Base-by-base conservation (phyloP, 1,139 yeast species). In the Debaryomyces robertsiae region DNA sequence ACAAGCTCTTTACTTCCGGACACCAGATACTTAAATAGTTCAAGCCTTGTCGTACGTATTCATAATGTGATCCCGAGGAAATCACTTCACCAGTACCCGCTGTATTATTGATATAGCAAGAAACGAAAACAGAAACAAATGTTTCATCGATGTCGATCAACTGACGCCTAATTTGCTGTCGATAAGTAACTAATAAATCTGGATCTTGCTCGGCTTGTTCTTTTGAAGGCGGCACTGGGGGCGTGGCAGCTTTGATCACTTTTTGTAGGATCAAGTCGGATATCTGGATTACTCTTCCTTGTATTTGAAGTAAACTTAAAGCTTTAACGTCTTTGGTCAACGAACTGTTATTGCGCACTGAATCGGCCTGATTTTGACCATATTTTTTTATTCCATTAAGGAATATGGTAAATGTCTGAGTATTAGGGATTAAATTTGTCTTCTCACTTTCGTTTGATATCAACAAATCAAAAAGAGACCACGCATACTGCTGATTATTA, bases 351-450 rank as follows among this genome's bases (percentile, higher is more conserved):
- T 43, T 39, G 6, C 42, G 44, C 7, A 65, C 47, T 7, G 32
- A 30, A 3, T 53, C 53, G 4, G 59, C 55, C 25, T 58, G 47
- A 28, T 34, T 23, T 15, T 56, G 50, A 22, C 60, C 52, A 36
- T 52, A 56, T 30, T 53, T 57, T 32, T 59, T 63, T 11, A 67
- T 43, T 3, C 78, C 78, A 41, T 65, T 60, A 14, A 71, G 54
- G 40, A 73, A 61, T 14, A 68, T 70, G 1, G 77, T 69, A 37
- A 67, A 73, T 1, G 77, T 65, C 39, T 64, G 69, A 19, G 61
- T 52, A 46, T 70, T 61, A 2, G 77, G 70, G 4, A 47, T 51
- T 5, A 69, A 43, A 6, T 35, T 40, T 3, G 45, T 46, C 15
- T 41, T 52, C 30, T 46, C 33, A 2, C 49, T 54, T 13, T 43